Evolutionary conservation across 1,284 basidiomycete species (phyloP), one percentile per base, ranked within the genome.

Genomic region (Cryptococcus maquisensis): DNA sequence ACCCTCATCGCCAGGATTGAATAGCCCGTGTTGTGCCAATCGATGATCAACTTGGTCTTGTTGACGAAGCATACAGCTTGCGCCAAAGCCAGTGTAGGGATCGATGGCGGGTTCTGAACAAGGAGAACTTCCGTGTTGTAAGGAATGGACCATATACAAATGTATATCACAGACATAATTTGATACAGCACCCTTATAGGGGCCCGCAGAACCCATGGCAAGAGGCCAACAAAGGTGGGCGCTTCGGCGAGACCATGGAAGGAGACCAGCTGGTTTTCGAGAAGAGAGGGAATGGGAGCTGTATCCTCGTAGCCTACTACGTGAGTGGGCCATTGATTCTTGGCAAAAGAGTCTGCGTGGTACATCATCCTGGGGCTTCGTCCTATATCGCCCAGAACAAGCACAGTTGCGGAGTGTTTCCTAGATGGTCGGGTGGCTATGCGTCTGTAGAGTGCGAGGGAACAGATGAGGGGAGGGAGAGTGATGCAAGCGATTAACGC

Each of bases 11-110:
- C 88, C 35, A 99, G 82, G 49, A 98, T 93, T 54, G 87, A 97
- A 71, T 92, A 95, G 7, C 93, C 94, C 9, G 95, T 83, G 72
- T 99, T 99, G 73, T 99, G 96, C 96, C 96, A 99, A 77, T 99
- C 96, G 58, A 98, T 95, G 54, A 98, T 87, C 56, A 98, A 80
- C 65, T 88, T 89, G 59, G 86, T 86, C 1, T 87, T 84, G 16
- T 84, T 81, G 4, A 90, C 67, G 47, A 77, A 74, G 21, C 82
- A 82, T 0, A 88, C 84, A 39, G 92, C 72, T 78, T 89, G 88
- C 2, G 91, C 90, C 9, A 98, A 78, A 2, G 86, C 83, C 13
- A 99, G 83, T 0, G 95, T 95, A 0, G 96, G 96, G 21, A 99
- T 91, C 51, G 90, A 91, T 3, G 96, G 96, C 13, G 96, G 96